Base-by-base conservation (phyloP, 352 stramenopile species). In the Pythium dissotocum region DNA sequence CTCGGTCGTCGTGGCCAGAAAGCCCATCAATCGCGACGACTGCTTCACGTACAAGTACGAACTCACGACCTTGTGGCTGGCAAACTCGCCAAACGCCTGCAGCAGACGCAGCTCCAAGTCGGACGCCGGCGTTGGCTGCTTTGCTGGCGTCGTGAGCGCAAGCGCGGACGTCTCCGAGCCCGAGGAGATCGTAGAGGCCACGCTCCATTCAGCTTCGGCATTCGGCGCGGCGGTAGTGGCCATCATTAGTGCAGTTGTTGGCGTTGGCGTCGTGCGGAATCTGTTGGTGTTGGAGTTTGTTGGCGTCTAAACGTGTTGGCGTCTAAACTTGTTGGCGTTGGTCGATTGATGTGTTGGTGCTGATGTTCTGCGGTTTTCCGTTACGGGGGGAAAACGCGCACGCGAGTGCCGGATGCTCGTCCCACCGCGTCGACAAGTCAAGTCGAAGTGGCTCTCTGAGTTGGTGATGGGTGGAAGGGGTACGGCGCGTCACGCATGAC, bases 21-120 rank as follows among this genome's bases (percentile, higher is more conserved):
- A 81, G 38, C 65, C 67, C n/a, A 84, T 76, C 35, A 90, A 42
- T 0, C 81, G 69, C 2, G 75, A 83, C 54, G 72, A 78, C 56
- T 79, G 73, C 61, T 91, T 91, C 48, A 88, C 65, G 36, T 58
- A 77, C 38, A 69, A 16, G 65, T 90, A 91, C 32, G 74, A 78
- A 18, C 67, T 38, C 18, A 77, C 58, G 33, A 91, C 56, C 46
- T 77, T 69, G 24, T 88, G 69, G 40, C 63, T 54, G 6, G 71
- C 69, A 42, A 72, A 88, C 7, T 56, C 67, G 5, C 72, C 73
- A n/a, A 90, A 85, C 30, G 79, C 77, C 63, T 88, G 73, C 35
- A 91, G 55, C 32, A 91, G 36, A 5, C 77, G 80, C 52, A 91
- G 71, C 65, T 91, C 81, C 38, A 91, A 65, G 67, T 91, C 83